Evolutionary conservation across 345 rosid genomes (phyloP).

Genomic region (Populus ilicifolia): DNA sequence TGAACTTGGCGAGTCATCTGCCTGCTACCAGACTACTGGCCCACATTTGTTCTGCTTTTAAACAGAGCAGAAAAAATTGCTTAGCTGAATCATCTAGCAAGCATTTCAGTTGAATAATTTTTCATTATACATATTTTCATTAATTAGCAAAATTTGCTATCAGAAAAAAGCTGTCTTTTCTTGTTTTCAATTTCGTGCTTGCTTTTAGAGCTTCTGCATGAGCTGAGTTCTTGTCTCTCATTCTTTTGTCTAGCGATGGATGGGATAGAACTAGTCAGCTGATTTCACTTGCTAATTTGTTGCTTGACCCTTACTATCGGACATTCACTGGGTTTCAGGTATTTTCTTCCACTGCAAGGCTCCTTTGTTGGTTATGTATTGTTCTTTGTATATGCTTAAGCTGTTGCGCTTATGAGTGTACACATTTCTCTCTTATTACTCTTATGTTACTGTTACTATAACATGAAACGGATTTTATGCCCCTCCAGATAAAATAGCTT

Average conservation of each 20-base stretch:
- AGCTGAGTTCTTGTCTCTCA: neutral
- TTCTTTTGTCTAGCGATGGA: constrained; percentile 70
- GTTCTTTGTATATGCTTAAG: constrained; percentile 7
- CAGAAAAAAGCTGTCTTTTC: neutral
- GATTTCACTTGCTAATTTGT: constrained; percentile 83
- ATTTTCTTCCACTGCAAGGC: neutral
- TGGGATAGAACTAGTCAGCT: constrained; percentile 99
- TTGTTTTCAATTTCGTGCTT: neutral
- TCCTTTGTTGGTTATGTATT: neutral
- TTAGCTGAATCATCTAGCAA: neutral
- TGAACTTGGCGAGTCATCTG: neutral
- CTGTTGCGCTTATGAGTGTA: neutral
- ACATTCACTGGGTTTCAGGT: constrained; percentile 98
- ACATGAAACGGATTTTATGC: neutral
- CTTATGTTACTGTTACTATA: neutral
- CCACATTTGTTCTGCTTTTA: neutral
- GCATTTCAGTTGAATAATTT: neutral
- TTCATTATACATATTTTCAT: neutral
- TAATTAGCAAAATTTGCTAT: neutral
- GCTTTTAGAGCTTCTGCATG: neutral
- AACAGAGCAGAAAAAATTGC: neutral
- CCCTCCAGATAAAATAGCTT: neutral
- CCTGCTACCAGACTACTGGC: neutral
- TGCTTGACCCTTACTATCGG: constrained; percentile 94
- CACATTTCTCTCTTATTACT: neutral